Conservation (phyloP, 2,329 filamentous ascomycete species). For the Leptographium flavum region DNA sequence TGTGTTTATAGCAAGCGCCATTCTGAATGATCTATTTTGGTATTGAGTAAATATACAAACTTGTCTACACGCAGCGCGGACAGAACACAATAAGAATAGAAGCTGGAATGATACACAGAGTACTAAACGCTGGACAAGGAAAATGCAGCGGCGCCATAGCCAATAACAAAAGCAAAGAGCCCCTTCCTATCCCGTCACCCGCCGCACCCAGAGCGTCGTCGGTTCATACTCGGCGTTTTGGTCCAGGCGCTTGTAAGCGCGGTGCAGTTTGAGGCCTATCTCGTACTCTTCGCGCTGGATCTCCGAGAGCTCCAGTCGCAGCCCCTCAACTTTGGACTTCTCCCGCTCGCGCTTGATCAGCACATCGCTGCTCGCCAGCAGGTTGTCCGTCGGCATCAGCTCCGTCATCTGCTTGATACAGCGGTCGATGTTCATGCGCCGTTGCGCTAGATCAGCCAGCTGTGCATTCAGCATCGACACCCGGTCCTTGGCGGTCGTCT, state of each 20-base stretch:
- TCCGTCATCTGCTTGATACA: slow-evolving; percentile 67
- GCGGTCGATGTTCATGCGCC: slow-evolving; percentile 55
- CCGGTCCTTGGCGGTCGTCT: slow-evolving; percentile 43
- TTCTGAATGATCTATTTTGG: not conserved
- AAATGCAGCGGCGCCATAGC: not conserved
- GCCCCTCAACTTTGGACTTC: slow-evolving; percentile 50
- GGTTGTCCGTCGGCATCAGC: slow-evolving; percentile 57
- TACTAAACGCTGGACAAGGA: too few species aligned
- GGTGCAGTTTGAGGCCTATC: slow-evolving; percentile 57
- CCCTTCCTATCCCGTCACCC: slow-evolving; percentile 43
- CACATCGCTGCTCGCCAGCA: slow-evolving; percentile 53
- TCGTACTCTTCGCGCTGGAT: slow-evolving; percentile 67
- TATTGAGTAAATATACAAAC: not conserved
- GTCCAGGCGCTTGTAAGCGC: slow-evolving; percentile 62
- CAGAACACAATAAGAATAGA: not conserved
- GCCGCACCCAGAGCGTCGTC: slow-evolving; percentile 62
- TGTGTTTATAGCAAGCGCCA: too few species aligned
- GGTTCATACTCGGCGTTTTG: slow-evolving; percentile 50
- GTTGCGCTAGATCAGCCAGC: slow-evolving; percentile 49
- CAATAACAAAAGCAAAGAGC: slow-evolving; percentile 14
- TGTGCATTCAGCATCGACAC: slow-evolving; percentile 53
- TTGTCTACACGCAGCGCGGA: not conserved
- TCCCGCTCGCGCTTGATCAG: slow-evolving; percentile 38
- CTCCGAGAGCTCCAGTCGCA: slow-evolving; percentile 55
- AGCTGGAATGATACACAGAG: not conserved